Percentiles rank a stretch among this genome's conserved stretches.
These are phyloP conservation scores for Cutaneotrichosporon cavernicola DNA, from an alignment of 1,284 basidiomycete genomes.

Conservation along the genomic window DNA sequence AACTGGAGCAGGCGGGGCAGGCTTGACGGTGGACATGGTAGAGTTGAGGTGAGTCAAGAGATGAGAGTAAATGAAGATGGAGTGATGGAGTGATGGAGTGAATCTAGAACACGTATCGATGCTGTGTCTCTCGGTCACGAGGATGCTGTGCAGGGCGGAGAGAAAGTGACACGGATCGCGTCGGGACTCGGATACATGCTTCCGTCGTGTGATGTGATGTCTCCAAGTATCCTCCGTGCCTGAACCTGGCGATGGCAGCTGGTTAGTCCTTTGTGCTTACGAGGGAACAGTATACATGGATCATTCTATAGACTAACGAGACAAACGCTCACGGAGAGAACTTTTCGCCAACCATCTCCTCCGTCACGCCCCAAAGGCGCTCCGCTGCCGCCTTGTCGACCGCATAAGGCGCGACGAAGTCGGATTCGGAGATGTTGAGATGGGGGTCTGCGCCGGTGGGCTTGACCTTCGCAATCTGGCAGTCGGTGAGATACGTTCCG, in stretches of 20 bases:
- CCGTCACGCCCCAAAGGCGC: slow-evolving; percentile 12
- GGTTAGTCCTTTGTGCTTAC: too few species aligned
- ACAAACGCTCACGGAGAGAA: slow-evolving; percentile 7
- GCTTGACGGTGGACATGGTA: too few species aligned
- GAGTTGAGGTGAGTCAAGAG: too few species aligned
- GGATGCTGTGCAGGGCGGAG: not conserved
- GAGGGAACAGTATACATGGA: not conserved
- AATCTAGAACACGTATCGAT: not conserved
- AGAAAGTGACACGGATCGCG: not conserved
- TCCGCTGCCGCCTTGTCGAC: slow-evolving; percentile 4
- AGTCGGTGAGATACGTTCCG: slow-evolving; percentile 18
- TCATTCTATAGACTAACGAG: not conserved
- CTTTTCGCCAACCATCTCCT: slow-evolving; percentile 6
- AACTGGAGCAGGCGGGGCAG: not conserved
- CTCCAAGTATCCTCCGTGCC: too few species aligned
- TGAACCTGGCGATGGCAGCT: too few species aligned
- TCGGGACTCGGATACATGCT: not conserved
- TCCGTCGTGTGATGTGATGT: not conserved
- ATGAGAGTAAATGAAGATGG: too few species aligned
- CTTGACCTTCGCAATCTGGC: slow-evolving; percentile 8
- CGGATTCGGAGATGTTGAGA: not conserved
- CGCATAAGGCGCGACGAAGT: slow-evolving; percentile 1
- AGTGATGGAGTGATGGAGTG: too few species aligned
- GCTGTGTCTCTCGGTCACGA: not conserved
- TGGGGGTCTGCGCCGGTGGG: not conserved